Percentiles rank a stretch among this genome's conserved stretches.
phyloP scores from a whole-genome alignment of 495 filamentous ascomycete species.

The Trichocladium antarcticum region DNA sequence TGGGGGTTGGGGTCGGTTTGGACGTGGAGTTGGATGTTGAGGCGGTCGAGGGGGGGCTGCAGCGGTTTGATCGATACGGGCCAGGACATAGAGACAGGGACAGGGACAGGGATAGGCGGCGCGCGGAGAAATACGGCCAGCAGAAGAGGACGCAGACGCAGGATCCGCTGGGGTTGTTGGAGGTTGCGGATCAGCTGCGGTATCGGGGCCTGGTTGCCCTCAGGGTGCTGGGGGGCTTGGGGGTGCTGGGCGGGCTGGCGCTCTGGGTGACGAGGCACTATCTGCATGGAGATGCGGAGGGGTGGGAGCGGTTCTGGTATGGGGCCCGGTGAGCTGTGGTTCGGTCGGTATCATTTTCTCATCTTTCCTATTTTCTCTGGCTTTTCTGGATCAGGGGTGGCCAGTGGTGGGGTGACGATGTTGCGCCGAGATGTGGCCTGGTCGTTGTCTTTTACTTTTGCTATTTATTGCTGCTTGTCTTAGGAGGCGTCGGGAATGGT shows the following conservation, averaged over 20 bases:
- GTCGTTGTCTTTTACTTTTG: too few species aligned
- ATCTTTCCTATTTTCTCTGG: too few species aligned
- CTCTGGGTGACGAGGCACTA: constrained; percentile 45
- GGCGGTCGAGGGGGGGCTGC: too few species aligned
- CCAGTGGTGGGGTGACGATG: too few species aligned
- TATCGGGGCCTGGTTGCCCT: constrained; percentile 56
- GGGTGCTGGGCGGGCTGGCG: constrained; percentile 62
- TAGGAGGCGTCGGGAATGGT: too few species aligned
- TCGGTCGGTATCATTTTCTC: too few species aligned
- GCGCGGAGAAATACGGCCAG: neutral
- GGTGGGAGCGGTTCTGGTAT: constrained; percentile 26
- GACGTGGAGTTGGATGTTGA: neutral
- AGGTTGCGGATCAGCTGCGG: constrained; percentile 57
- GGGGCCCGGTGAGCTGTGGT: too few species aligned
- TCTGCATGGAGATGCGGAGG: constrained; percentile 20
- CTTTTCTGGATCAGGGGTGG: too few species aligned
- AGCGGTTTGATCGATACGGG: neutral
- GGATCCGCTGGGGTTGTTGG: constrained; percentile 68
- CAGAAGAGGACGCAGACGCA: constrained; percentile 29
- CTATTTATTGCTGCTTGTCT: too few species aligned
- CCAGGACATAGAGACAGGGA: neutral
- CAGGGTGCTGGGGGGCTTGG: constrained; percentile 67
- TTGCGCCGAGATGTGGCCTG: too few species aligned
- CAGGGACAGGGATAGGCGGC: neutral
- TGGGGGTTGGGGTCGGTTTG: neutral